A percentile compares a stretch with the other conserved stretches of the same genome.
Conservation (phyloP, 1,284 basidiomycete species). For the Lentinula novae-zelandiae region DNA sequence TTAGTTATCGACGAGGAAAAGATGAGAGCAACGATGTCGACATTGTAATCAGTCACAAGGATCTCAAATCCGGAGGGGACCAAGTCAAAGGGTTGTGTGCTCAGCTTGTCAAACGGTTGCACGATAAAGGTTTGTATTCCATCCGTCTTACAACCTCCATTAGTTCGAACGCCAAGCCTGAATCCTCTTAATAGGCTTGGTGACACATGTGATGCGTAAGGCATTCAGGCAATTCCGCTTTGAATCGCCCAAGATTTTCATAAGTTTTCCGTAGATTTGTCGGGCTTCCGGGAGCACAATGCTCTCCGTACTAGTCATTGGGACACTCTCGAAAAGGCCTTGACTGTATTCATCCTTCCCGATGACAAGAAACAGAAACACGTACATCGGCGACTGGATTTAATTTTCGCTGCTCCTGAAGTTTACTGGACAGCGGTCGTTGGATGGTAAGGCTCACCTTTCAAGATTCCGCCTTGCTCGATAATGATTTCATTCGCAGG, state of each 20-base stretch:
- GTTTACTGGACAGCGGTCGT: constrained; percentile 77
- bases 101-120: constrained; percentile 47
- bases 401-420: constrained; percentile 67
- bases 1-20: constrained; percentile 76
- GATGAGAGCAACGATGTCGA: constrained; percentile 72
- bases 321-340: constrained; percentile 69
- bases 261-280: constrained; percentile 41
- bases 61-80: constrained; percentile 34
- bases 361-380: constrained; percentile 23
- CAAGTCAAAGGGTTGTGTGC: constrained; percentile 49
- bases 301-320: constrained; percentile 50
- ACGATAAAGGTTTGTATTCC: constrained; percentile 42
- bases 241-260: not conserved
- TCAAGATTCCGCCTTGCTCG: not conserved
- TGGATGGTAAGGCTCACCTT: constrained; percentile 53
- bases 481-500: constrained; percentile 36
- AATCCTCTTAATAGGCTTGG: constrained; percentile 37
- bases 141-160: not conserved
- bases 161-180: not conserved
- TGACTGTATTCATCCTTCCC: constrained; percentile 66
- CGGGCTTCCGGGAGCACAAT: constrained; percentile 52
- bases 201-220: constrained; percentile 70
- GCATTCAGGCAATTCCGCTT: constrained; percentile 5
- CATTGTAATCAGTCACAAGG: constrained; percentile 70
- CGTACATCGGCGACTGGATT: constrained; percentile 61